A percentile compares a stretch with the other conserved stretches of the same genome.
These are phyloP conservation scores for Ustilago loliicola DNA, from an alignment of 1,284 basidiomycete species.

Conservation along the genomic window DNA sequence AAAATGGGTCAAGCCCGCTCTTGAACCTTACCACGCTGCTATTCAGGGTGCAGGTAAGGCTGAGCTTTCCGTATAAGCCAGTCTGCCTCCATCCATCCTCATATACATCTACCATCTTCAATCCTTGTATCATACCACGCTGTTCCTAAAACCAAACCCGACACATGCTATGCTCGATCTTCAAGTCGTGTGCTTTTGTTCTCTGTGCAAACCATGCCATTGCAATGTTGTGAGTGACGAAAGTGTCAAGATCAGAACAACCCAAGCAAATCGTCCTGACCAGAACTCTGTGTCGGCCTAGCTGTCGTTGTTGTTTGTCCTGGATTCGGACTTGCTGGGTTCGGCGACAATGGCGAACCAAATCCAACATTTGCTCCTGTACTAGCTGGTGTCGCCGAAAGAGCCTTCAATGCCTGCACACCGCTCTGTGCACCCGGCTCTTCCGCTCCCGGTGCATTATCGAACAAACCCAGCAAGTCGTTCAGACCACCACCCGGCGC, in stretches of 20 bases:
- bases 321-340: not conserved
- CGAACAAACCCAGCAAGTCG: slow-evolving; percentile 64
- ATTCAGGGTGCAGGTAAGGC: slow-evolving; percentile 77
- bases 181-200: not conserved
- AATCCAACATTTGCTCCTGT: slow-evolving; percentile 14
- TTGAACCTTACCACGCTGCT: slow-evolving; percentile 77
- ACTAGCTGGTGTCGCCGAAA: slow-evolving; percentile 22
- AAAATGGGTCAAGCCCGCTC: slow-evolving; percentile 90
- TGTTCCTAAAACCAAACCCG: not conserved
- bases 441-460: slow-evolving; percentile 57
- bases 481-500: slow-evolving; percentile 38
- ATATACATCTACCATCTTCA: not conserved
- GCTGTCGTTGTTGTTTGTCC: slow-evolving; percentile 2
- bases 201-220: not conserved
- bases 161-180: not conserved
- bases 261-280: slow-evolving; percentile 50
- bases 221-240: not conserved
- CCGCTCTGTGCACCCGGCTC: slow-evolving; percentile 57
- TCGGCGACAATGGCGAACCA: slow-evolving; percentile 19
- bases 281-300: slow-evolving; percentile 17
- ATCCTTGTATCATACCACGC: slow-evolving; percentile 16
- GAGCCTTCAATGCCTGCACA: slow-evolving; percentile 52
- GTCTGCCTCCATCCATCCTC: no score
- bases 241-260: slow-evolving; percentile 39
- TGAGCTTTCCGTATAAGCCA: slow-evolving; percentile 71